Percentiles rank a stretch among this genome's conserved stretches.
These are phyloP conservation scores for Aspergillus incahuasiensis DNA, from an alignment of 495 filamentous ascomycete genomes.

Conservation along the genomic window DNA sequence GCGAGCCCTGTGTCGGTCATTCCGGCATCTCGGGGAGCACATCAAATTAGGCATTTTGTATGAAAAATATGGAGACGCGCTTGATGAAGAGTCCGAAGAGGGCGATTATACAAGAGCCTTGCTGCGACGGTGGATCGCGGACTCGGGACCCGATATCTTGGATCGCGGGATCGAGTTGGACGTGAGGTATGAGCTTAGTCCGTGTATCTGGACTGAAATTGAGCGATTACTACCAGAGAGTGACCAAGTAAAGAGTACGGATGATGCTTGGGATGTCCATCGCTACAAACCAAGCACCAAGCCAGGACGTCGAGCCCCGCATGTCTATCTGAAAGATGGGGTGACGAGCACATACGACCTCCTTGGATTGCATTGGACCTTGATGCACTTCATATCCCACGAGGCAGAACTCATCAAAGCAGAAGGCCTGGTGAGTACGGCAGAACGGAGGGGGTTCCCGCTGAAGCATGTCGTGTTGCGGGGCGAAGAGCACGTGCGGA, in stretches of 20 bases:
- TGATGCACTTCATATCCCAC: slow-evolving; percentile 23
- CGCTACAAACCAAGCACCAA: slow-evolving; percentile 24
- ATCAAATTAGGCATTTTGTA: neutral
- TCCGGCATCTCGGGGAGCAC: slow-evolving; percentile 3
- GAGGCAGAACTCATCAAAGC: neutral
- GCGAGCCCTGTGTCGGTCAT: neutral
- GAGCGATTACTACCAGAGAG: no score
- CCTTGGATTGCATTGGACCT: slow-evolving; percentile 23
- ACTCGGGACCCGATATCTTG: slow-evolving; percentile 17
- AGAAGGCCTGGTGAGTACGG: neutral
- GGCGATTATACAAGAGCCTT: neutral
- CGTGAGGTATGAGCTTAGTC: slow-evolving; percentile 19
- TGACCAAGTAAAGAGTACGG: no score
- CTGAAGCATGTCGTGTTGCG: slow-evolving; percentile 9
- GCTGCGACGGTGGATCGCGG: slow-evolving; percentile 8
- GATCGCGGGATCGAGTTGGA: slow-evolving; percentile 28
- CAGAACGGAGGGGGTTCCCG: neutral
- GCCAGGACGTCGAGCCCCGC: slow-evolving; percentile 28
- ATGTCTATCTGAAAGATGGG: slow-evolving; percentile 28
- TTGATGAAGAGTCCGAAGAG: neutral
- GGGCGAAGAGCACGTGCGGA: slow-evolving; percentile 6
- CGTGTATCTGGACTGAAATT: slow-evolving; percentile 18
- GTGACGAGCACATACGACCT: slow-evolving; percentile 24
- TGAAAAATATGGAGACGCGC: neutral
- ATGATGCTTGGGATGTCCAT: slow-evolving; percentile 15